These are phyloP conservation scores for Uronychia binucleata DNA, from an alignment of 73 alveolate species.

Conservation along the genomic window DNA sequence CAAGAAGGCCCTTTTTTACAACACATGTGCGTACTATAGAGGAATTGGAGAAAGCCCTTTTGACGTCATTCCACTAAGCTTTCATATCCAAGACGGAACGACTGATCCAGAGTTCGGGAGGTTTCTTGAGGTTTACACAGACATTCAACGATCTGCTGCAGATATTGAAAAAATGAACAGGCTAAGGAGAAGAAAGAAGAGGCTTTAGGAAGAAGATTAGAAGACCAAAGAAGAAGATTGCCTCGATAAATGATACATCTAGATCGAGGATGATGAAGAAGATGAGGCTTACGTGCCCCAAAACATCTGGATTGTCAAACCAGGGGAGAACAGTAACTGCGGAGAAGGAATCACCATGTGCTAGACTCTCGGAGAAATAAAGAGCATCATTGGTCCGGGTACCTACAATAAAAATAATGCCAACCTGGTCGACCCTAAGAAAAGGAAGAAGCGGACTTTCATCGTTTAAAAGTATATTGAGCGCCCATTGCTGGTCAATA, in stretches of 20 bases:
- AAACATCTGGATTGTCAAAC: slow-evolving; percentile 47
- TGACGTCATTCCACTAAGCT: slow-evolving; percentile 76
- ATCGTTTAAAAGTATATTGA: slow-evolving; percentile 40
- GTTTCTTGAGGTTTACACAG: slow-evolving; percentile 29
- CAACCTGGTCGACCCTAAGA: slow-evolving; percentile 15
- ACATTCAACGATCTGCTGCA: background rate
- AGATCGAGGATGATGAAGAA: slow-evolving; percentile 33
- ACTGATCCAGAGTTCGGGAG: slow-evolving; percentile 63
- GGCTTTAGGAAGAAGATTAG: background rate
- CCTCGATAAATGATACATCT: background rate
- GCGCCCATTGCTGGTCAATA: slow-evolving; percentile 39
- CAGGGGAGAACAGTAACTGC: slow-evolving; percentile 64
- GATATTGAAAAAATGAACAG: background rate
- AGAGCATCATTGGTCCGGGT: background rate
- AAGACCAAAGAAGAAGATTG: background rate
- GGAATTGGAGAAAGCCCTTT: slow-evolving; percentile 53
- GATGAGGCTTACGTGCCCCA: slow-evolving; percentile 11
- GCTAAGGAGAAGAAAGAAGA: background rate
- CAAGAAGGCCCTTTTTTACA: slow-evolving; percentile 73
- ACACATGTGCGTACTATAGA: slow-evolving; percentile 61
- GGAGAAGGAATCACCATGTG: slow-evolving; percentile 85
- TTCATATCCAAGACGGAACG: slow-evolving; percentile 66
- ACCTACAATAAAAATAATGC: slow-evolving; percentile 33
- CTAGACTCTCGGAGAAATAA: slow-evolving; percentile 61
- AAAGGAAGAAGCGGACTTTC: slow-evolving; percentile 15